Base-by-base conservation (phyloP, 495 filamentous ascomycete species). In the Tetracladium setigerum region DNA sequence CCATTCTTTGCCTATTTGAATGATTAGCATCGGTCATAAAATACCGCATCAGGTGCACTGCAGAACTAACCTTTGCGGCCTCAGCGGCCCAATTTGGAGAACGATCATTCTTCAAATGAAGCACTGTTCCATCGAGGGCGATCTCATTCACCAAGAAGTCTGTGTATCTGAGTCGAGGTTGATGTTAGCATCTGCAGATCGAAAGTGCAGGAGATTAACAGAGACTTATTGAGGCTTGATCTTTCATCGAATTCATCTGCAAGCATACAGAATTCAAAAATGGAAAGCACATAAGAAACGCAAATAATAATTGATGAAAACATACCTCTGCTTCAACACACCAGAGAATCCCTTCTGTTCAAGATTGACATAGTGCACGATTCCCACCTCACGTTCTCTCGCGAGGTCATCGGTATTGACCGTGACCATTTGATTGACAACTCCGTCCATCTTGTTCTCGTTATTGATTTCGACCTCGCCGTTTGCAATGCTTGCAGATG, bases 101-200 rank as follows among this genome's bases (percentile, higher is more conserved):
- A 27, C 22, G 44, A 39, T 55, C 56, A 66, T 69, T 67, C 48
- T 66, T 61, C 37, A 98, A 73, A 63, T 95, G 89, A 36, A 91
- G 57, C 2, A 95, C 90, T 40, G 79, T 67, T 11, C 89, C 91
- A 59, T 82, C 76, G 10, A 81, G 82, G 12, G 74, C 63, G 53
- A 98, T 92, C 67, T 98, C 92, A 61, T 95, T 88, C 47, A 98
- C 92, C 40, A 91, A 67, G 63, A 98, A 98, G 61, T 98, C 92
- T 12, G 90, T 95, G 65, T 89, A 98, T 55, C 88, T 92, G 22
- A 27, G 22, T 3, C 50, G 19, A 38, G 12, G 1, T 22, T 42
- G 5, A 38, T 14, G 41, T 45, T 49, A 54, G 44, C 5, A 35
- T 30, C 27, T 3, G 22, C 7, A 27, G 22, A 27, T 27, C 22